These are phyloP conservation scores for Closterium sp. DNA, from an alignment of 139 green algal genomes.

Conservation along the genomic window DNA sequence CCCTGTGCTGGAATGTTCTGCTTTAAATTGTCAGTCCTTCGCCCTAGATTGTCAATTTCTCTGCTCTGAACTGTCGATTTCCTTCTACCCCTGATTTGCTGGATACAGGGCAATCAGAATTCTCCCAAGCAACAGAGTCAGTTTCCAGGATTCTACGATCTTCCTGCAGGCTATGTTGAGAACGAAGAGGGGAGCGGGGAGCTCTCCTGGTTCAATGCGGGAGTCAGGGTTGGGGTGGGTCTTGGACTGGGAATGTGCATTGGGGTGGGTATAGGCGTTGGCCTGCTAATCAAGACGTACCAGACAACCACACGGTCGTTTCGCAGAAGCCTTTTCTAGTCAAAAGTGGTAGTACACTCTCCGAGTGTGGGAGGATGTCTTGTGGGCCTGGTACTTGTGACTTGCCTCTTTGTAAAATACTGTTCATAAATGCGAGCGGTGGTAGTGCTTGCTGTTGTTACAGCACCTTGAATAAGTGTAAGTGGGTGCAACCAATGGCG, in stretches of 20 bases:
- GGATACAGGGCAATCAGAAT: neutral
- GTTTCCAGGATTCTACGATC: slow-evolving; percentile 2
- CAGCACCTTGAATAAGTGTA: too few relatives aligned
- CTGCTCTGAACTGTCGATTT: neutral
- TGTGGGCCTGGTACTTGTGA: too few relatives aligned
- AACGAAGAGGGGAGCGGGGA: slow-evolving; percentile 3
- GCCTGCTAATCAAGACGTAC: slow-evolving; percentile 31
- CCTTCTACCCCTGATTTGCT: neutral
- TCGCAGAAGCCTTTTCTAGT: slow-evolving; percentile 4
- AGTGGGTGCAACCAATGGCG: too few relatives aligned
- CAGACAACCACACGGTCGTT: slow-evolving; percentile 17
- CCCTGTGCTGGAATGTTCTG: neutral
- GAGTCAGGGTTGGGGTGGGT: slow-evolving; percentile 38
- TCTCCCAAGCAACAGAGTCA: neutral
- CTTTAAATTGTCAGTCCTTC: neutral
- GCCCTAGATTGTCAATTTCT: neutral
- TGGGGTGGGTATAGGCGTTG: slow-evolving; percentile 37
- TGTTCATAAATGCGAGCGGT: too few relatives aligned
- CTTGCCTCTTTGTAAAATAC: too few relatives aligned
- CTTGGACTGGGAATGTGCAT: slow-evolving; percentile 45
- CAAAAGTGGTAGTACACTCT: neutral
- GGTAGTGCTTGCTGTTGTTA: too few relatives aligned
- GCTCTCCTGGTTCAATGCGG: slow-evolving; percentile 46
- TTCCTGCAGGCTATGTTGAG: neutral
- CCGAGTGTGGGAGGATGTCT: too few relatives aligned